These are phyloP conservation scores for Clausena lansium DNA, from an alignment of 345 rosid species.

Conservation along the genomic window DNA sequence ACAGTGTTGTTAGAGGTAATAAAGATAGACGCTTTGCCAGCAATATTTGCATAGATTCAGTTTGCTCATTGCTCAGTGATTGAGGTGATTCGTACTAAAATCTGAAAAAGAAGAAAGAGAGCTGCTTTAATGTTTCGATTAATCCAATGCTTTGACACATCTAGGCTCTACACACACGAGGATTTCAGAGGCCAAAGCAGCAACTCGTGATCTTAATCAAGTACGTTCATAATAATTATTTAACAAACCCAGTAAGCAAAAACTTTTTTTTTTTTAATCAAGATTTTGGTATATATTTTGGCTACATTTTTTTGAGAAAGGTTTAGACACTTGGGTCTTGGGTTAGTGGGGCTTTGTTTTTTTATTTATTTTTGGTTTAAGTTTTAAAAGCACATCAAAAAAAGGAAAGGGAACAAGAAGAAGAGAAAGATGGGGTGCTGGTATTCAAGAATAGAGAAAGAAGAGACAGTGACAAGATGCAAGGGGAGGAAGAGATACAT, in stretches of 20 bases:
- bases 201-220: not conserved
- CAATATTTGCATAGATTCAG: not conserved
- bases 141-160: not conserved
- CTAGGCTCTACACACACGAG: not conserved
- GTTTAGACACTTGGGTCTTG: no score
- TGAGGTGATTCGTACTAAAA: no score
- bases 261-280: no score
- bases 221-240: not conserved
- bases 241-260: not conserved
- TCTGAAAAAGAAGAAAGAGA: not conserved
- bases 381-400: not conserved
- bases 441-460: constrained; percentile 70
- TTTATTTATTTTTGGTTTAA: no score
- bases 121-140: not conserved
- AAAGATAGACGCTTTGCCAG: not conserved
- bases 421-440: constrained; percentile 73
- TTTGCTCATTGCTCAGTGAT: not conserved
- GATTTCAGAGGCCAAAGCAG: not conserved
- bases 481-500: constrained; percentile 86
- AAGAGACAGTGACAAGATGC: constrained; percentile 85
- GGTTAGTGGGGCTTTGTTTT: no score
- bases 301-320: not conserved
- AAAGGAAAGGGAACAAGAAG: not conserved
- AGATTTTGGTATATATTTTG: no score
- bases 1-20: not conserved